Conservation (phyloP, 2,329 filamentous ascomycete genomes). For the Sclerotinia trifoliorum region DNA sequence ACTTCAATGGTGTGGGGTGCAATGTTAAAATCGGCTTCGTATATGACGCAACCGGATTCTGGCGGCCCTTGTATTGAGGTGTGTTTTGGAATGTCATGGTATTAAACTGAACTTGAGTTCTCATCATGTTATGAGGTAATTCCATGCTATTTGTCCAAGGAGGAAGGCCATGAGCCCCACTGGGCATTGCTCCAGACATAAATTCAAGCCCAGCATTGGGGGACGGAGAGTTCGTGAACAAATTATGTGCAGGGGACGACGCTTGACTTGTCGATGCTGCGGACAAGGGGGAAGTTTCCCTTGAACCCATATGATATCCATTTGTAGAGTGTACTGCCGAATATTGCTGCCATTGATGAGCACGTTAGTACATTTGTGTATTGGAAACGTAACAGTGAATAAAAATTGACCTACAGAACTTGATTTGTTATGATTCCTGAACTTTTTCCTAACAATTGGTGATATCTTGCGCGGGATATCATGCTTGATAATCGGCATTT, state of each 20-base stretch:
- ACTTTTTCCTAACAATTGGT: conserved; percentile 32
- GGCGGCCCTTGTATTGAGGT: conserved; percentile 30
- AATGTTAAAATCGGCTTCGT: conserved; percentile 53
- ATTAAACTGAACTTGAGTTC: conserved; percentile 24
- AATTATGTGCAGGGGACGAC: conserved; percentile 48
- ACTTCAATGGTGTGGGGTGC: conserved; percentile 72
- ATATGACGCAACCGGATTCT: conserved; percentile 32
- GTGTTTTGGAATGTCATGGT: conserved; percentile 29
- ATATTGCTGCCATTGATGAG: conserved; percentile 48
- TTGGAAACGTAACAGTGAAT: not conserved
- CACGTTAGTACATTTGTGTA: conserved; percentile 12
- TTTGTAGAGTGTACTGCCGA: conserved; percentile 53
- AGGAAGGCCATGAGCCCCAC: conserved; percentile 29
- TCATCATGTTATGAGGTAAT: conserved; percentile 27
- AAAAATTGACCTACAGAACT: conserved; percentile 44
- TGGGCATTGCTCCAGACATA: conserved; percentile 39
- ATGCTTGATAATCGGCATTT: conserved; percentile 45
- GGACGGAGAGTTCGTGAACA: conserved; percentile 48
- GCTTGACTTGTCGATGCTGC: conserved; percentile 52
- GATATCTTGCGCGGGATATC: conserved; percentile 38
- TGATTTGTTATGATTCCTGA: conserved; percentile 43
- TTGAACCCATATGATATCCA: conserved; percentile 49
- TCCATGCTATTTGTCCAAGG: conserved; percentile 42
- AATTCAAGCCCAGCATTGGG: conserved; percentile 46
- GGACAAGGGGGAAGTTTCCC: conserved; percentile 56